Conservation (phyloP, 805 yeast species). For the Naumovozyma baii region DNA sequence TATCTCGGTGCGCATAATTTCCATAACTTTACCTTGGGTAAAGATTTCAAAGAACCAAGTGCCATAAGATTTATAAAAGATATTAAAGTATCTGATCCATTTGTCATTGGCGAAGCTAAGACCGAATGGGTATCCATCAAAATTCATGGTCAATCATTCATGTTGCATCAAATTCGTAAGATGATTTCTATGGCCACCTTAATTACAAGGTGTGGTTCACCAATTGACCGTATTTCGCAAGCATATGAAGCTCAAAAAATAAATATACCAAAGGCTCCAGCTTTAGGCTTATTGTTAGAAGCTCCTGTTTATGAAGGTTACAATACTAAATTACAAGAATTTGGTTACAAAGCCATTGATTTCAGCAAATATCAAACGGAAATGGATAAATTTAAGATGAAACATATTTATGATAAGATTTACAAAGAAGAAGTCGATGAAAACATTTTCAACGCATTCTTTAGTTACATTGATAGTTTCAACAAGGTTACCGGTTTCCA, state of each 20-base stretch:
- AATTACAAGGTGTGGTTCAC: slow-evolving; percentile 78
- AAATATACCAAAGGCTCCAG: slow-evolving; percentile 96
- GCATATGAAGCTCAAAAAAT: slow-evolving; percentile 68
- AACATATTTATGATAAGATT: slow-evolving; percentile 83
- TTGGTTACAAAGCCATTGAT: slow-evolving; percentile 69
- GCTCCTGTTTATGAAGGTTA: slow-evolving; percentile 85
- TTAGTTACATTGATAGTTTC: slow-evolving; percentile 80
- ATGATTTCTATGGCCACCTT: slow-evolving; percentile 87
- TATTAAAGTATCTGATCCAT: slow-evolving; percentile 75
- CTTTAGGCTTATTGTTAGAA: slow-evolving; percentile 82
- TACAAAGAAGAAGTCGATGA: slow-evolving; percentile 84
- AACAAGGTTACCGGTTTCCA: slow-evolving; percentile 44
- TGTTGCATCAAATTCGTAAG: slow-evolving; percentile 90
- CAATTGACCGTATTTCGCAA: slow-evolving; percentile 61
- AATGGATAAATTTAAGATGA: slow-evolving; percentile 80
- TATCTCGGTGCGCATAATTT: slow-evolving; percentile 88
- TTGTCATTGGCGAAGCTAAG: slow-evolving; percentile 78
- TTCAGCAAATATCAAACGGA: slow-evolving; percentile 56
- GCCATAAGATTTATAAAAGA: slow-evolving; percentile 75
- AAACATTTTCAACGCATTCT: slow-evolving; percentile 82
- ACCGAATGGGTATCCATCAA: slow-evolving; percentile 95
- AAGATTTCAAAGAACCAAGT: slow-evolving; percentile 72
- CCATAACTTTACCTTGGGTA: slow-evolving; percentile 82
- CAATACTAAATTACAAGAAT: slow-evolving; percentile 57
- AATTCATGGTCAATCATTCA: slow-evolving; percentile 91